Evolutionary conservation across 192 early-diverging fungal species (phyloP).

Genomic region (Podila minutissima): DNA sequence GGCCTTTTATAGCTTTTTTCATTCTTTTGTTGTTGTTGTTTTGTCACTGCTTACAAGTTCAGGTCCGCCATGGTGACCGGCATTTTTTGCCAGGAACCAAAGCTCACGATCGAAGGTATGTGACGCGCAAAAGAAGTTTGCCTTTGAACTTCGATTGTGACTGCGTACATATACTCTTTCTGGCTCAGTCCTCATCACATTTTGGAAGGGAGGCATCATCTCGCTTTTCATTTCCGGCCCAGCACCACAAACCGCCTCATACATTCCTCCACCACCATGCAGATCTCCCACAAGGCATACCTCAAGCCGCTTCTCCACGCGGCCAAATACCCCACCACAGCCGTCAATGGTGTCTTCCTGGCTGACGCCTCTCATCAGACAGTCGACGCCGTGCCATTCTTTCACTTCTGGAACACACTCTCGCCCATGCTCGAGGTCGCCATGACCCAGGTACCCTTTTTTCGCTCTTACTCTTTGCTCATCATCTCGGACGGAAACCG

Average conservation of each 20-base stretch:
- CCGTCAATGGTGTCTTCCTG: slow-evolving; percentile 86
- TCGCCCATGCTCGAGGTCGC: slow-evolving; percentile 88
- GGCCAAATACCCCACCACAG: slow-evolving; percentile 79
- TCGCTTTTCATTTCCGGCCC: not conserved
- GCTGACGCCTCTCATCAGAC: slow-evolving; percentile 47
- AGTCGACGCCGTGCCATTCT: slow-evolving; percentile 81
- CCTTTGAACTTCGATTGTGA: too few relatives aligned
- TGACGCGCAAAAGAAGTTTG: too few relatives aligned
- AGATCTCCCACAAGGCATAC: slow-evolving; percentile 71
- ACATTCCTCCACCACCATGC: slow-evolving; percentile 16
- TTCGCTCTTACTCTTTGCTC: not conserved
- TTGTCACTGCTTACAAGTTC: too few relatives aligned
- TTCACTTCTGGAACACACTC: slow-evolving; percentile 83
- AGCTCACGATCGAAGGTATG: too few relatives aligned
- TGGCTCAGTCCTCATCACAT: too few relatives aligned
- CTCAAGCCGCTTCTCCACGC: slow-evolving; percentile 82
- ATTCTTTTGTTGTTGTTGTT: too few relatives aligned
- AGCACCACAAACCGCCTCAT: not conserved
- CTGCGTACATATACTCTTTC: too few relatives aligned
- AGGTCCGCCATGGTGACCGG: too few relatives aligned
- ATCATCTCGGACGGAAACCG: too few relatives aligned
- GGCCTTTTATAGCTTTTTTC: too few relatives aligned
- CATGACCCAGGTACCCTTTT: slow-evolving; percentile 73
- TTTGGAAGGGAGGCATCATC: not conserved
- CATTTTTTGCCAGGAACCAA: too few relatives aligned